Evolutionary conservation across 345 rosid genomes (phyloP), one percentile per base, ranked within the genome.

Genomic region (Passiflora organensis): DNA sequence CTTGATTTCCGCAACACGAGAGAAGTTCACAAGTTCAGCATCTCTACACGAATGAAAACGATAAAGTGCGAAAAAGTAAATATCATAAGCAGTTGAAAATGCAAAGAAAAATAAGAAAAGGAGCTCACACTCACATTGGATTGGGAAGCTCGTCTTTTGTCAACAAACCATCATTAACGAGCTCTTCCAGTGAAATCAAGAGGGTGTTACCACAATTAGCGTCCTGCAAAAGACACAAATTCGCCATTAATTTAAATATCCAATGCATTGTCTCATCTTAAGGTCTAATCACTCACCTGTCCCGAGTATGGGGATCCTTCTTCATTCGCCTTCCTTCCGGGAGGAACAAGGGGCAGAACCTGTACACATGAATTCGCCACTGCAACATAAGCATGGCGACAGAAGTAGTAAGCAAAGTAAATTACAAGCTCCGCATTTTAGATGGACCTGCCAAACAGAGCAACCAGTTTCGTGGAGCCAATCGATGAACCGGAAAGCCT

Each of bases 321-420:
- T 50, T 73, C 85, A 46, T 80, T 63, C 19, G 68, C 77, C 55
- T 74, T 74, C 62, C 82, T 78, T 34, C 74, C 94, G 8, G 96
- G 93, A 22, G 98, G 96, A 71, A 88, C 98, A 20, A 91, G 93
- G 63, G 98, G 98, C 63, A 91, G 90, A 58, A 91, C 98, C 97
- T 91, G 76, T 69, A 48, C n/a, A n/a, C n/a, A n/a, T n/a, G n/a
- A n/a, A n/a, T n/a, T n/a, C n/a, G n/a, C n/a, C n/a, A n/a, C n/a
- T n/a, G n/a, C n/a, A n/a, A n/a, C n/a, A n/a, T n/a, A n/a, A n/a
- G n/a, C n/a, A n/a, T n/a, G n/a, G n/a, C n/a, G n/a, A n/a, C n/a
- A n/a, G n/a, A n/a, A n/a, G n/a, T n/a, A n/a, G n/a, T n/a, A n/a
- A n/a, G n/a, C n/a, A n/a, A n/a, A n/a, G n/a, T n/a, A n/a, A n/a